These are phyloP conservation scores for Omphalotus guepiniiformis DNA, from an alignment of 768 basidiomycete species.

Conservation along the genomic window DNA sequence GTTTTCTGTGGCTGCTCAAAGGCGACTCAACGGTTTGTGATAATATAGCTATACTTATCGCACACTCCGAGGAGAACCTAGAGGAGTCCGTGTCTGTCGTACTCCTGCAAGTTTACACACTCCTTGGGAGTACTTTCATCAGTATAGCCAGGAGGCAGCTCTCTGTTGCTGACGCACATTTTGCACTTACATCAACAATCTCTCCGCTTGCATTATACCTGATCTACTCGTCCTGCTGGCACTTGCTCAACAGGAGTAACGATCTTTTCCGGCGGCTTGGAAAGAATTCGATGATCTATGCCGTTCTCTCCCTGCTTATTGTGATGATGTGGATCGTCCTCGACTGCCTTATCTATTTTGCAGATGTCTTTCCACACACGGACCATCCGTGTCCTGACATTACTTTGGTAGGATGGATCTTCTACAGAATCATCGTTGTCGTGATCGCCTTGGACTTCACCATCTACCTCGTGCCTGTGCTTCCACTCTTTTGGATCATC, in stretches of 20 bases:
- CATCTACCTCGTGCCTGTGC: neutral
- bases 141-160: constrained; percentile 4
- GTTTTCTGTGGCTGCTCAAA: neutral
- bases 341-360: constrained; percentile 7
- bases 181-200: constrained; percentile 8
- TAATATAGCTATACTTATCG: constrained; percentile 2
- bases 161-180: constrained; percentile 9
- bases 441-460: constrained; percentile 2
- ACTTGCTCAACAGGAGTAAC: neutral
- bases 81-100: constrained; percentile 5
- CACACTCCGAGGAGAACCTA: constrained; percentile 7
- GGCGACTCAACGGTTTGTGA: neutral
- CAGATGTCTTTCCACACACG: constrained; percentile 3
- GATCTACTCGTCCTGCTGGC: constrained; percentile 1
- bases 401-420: constrained; percentile 6
- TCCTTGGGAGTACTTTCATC: constrained; percentile 7
- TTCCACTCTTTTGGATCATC: neutral
- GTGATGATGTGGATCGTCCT: constrained; percentile 5
- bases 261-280: constrained; percentile 6
- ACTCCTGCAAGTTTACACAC: constrained; percentile 8
- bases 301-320: constrained; percentile 1
- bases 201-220: constrained; percentile 10
- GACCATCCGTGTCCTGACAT: constrained; percentile 1
- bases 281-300: neutral
- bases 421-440: neutral